These are phyloP conservation scores for Colletotrichum liaoningense DNA, from an alignment of 2,329 filamentous ascomycete species.

Conservation along the genomic window DNA sequence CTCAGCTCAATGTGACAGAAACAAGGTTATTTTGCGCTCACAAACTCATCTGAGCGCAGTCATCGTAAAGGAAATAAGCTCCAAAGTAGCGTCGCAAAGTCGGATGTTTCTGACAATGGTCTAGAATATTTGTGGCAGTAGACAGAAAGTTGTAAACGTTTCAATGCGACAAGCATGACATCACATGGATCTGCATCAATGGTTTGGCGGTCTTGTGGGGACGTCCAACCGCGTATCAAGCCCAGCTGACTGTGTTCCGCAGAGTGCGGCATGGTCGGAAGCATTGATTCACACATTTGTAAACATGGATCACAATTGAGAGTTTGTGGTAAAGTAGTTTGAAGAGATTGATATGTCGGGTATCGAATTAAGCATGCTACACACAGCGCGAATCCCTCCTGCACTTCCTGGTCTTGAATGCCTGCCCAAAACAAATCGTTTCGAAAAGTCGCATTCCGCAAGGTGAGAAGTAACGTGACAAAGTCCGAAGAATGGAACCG, in stretches of 20 bases:
- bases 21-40: neutral
- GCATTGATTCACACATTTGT: neutral
- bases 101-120: neutral
- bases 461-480: slow-evolving; percentile 15
- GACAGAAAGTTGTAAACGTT: neutral
- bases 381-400: slow-evolving; percentile 20
- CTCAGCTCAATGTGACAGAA: neutral
- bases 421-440: slow-evolving; percentile 18
- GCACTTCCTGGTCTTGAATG: neutral
- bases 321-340: neutral
- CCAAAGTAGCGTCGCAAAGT: neutral
- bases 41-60: neutral
- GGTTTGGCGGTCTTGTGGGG: neutral
- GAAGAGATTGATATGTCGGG: slow-evolving; percentile 35
- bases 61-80: neutral
- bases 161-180: slow-evolving; percentile 16
- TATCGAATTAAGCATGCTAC: slow-evolving; percentile 36
- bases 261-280: neutral
- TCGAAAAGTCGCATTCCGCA: slow-evolving; percentile 19
- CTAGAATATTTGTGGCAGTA: neutral
- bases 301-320: neutral
- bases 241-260: neutral
- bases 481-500: slow-evolving; percentile 5
- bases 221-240: neutral
- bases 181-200: slow-evolving; percentile 1